Percentiles rank a stretch among this genome's conserved stretches.
Conservation (phyloP, 176 grass and related monocot genomes). For the Bothriochloa decipiens region DNA sequence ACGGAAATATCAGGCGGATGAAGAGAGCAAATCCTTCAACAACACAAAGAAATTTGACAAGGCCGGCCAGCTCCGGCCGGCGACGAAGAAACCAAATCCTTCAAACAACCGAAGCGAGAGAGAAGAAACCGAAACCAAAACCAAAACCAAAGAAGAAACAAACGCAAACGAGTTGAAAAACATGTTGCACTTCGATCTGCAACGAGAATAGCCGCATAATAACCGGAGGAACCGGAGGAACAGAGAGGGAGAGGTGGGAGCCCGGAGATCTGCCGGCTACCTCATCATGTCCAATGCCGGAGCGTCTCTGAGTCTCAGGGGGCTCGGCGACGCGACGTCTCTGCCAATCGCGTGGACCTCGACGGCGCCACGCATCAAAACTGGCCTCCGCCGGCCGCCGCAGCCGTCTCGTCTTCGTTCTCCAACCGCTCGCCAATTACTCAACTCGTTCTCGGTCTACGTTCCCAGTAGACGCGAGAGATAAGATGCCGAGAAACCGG, state of each 20-base stretch:
- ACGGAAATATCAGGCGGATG: not conserved
- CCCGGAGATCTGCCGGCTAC: slow-evolving; percentile 57
- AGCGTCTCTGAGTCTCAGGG: slow-evolving; percentile 35
- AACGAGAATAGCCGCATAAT: not conserved
- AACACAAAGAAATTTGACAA: slow-evolving; percentile 1
- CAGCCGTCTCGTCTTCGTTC: slow-evolving; percentile 15
- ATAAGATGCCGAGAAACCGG: slow-evolving; percentile 15
- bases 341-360: slow-evolving; percentile 54
- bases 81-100: slow-evolving; percentile 40
- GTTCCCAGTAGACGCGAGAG: not conserved
- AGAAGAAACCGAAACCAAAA: not conserved
- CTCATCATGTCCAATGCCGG: slow-evolving; percentile 90
- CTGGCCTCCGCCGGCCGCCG: slow-evolving; percentile 43
- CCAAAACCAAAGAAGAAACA: not conserved
- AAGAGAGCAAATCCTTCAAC: not conserved
- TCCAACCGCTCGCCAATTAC: slow-evolving; percentile 32
- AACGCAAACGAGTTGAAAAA: slow-evolving; percentile 9
- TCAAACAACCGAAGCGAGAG: slow-evolving; percentile 27
- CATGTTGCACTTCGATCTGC: slow-evolving; percentile 35
- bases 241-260: not conserved
- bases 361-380: slow-evolving; percentile 57
- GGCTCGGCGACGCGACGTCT: slow-evolving; percentile 38
- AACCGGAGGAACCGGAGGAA: slow-evolving; percentile 33
- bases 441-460: not conserved
- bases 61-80: not conserved